Percentiles rank a stretch among this genome's conserved stretches.
Conservation (phyloP, 441 rosid species). For the Eruca vesicaria region DNA sequence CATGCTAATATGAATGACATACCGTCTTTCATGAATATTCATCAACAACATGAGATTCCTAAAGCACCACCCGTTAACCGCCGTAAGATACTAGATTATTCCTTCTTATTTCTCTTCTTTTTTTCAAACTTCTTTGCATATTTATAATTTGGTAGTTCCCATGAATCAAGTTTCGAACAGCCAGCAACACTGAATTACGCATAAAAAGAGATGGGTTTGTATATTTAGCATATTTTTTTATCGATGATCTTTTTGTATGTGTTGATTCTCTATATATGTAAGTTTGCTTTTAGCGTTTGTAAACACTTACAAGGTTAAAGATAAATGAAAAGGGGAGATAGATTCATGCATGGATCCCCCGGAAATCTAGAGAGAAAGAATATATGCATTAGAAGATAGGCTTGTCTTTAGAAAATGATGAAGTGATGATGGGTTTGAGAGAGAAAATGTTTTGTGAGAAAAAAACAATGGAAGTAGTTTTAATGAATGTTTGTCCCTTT, state of each 20-base stretch:
- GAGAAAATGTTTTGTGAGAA: conserved; percentile 11
- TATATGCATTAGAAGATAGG: conserved; percentile 41
- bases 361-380: conserved; percentile 46
- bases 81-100: conserved; percentile 46
- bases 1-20: conserved; percentile 55
- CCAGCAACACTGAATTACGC: neutral
- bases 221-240: neutral
- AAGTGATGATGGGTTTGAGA: conserved; percentile 54
- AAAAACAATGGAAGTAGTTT: conserved; percentile 43
- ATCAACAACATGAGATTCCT: conserved; percentile 63
- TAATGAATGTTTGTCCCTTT: conserved; percentile 48
- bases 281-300: conserved; percentile 3
- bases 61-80: conserved; percentile 67
- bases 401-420: conserved; percentile 41
- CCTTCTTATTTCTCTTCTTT: neutral
- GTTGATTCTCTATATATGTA: neutral
- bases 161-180: conserved; percentile 1
- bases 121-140: neutral
- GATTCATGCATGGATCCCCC: conserved; percentile 39
- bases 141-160: neutral
- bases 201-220: neutral
- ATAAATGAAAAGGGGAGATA: conserved; percentile 12
- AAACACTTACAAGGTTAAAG: neutral
- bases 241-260: neutral
- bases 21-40: conserved; percentile 42